Base-by-base conservation (phyloP, 371 early-diverging fungal genomes). In the Mortierella sp. region DNA sequence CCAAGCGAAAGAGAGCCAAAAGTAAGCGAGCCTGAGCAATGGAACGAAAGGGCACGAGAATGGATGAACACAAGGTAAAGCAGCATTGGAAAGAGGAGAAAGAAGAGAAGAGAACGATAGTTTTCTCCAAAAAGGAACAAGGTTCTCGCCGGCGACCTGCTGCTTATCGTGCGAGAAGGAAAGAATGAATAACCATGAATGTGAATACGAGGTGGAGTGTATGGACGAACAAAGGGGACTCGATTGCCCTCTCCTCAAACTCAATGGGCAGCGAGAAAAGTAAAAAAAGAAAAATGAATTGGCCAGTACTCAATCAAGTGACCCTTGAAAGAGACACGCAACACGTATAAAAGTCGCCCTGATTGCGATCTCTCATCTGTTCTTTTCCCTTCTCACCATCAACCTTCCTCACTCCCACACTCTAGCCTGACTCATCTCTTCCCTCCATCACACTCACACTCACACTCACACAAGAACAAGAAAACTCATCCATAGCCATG, bases 401-500 rank as follows among this genome's bases (percentile, higher is more conserved):
- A 70, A n/a, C 76, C 78, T 71, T 75, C 71, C 78, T 78, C 43
- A 82, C 59, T 59, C 59, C 79, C 73, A 75, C 46, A 64, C 67
- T 55, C 24, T 31, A 43, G 53, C 72, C 16, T 53, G 34, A 57
- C 28, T 13, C 50, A 50, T 50, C 57, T 57, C 26, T 54, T 54
- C n/a, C 4, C 55, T 54, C 16, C 57, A 26, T 57, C 57, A 11
- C 57, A 57, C 43, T 57, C 57, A 54, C 54, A 54, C 57, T 40
- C 57, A 26, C 26, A 26, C 26, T 13, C 26, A 57, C 57, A 57
- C 26, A 57, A 50, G 19, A 50, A 57, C 57, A 57, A 57, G 57
- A 57, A 57, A 14, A 50, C 53, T 53, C 21, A 59, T 26, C 37
- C n/a, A 76, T 11, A 70, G 16, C 51, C 55, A 74, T 99, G 99